Conservation (phyloP, 2,329 filamentous ascomycete genomes). For the Penicillium sp. region DNA sequence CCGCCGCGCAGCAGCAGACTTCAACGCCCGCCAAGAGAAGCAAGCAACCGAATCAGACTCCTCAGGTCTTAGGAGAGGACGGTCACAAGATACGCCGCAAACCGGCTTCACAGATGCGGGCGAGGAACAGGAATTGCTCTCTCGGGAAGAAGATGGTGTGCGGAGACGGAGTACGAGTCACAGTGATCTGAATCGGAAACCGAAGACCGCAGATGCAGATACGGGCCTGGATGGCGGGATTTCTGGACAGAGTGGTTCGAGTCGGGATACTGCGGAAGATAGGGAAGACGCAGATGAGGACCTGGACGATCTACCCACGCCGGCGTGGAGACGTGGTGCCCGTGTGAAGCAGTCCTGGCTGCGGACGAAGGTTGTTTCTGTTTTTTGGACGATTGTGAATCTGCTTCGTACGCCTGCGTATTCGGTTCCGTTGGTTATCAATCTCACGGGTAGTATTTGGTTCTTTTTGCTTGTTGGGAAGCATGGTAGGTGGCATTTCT, state of each 20-base stretch:
- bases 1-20: slow-evolving; percentile 74
- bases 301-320: slow-evolving; percentile 23
- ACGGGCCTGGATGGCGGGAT: slow-evolving; percentile 32
- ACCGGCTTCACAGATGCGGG: background rate
- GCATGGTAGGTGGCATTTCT: slow-evolving; percentile 63
- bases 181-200: slow-evolving; percentile 6
- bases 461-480: slow-evolving; percentile 93
- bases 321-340: slow-evolving; percentile 27
- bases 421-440: slow-evolving; percentile 77
- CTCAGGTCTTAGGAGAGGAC: slow-evolving; percentile 8
- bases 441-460: slow-evolving; percentile 91
- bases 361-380: slow-evolving; percentile 59
- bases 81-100: slow-evolving; percentile 1
- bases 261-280: background rate
- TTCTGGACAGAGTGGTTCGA: slow-evolving; percentile 40
- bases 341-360: slow-evolving; percentile 51
- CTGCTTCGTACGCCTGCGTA: slow-evolving; percentile 78
- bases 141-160: slow-evolving; percentile 4
- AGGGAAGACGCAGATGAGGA: slow-evolving; percentile 14
- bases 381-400: slow-evolving; percentile 73
- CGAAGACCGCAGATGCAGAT: slow-evolving; percentile 41
- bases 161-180: slow-evolving; percentile 16
- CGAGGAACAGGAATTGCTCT: slow-evolving; percentile 19
- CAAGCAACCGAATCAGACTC: slow-evolving; percentile 6
- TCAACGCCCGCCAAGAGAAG: slow-evolving; percentile 56